A percentile compares a stretch with the other conserved stretches of the same genome.
Conservation (phyloP, 2,329 filamentous ascomycete genomes). For the Macrophomina tecta region DNA sequence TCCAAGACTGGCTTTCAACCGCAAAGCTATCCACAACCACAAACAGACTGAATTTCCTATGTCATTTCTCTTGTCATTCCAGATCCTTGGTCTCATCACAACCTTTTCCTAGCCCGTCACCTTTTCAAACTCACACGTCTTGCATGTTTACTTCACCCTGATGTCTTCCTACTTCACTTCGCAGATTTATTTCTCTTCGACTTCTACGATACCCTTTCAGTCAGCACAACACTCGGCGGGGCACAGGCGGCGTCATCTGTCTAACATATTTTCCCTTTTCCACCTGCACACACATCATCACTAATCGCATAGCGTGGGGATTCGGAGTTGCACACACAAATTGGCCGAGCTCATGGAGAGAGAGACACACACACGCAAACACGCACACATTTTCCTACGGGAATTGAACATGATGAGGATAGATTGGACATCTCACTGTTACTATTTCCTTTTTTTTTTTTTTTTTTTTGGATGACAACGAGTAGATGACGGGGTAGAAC, state of each 20-base stretch:
- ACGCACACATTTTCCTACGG: conserved; percentile 9
- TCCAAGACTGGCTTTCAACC: neutral
- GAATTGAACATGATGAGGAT: conserved; percentile 21
- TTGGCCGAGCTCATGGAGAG: conserved; percentile 16
- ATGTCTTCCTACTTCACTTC: conserved; percentile 17
- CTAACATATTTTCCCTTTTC: conserved; percentile 13
- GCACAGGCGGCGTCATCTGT: conserved; percentile 26
- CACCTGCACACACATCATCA: conserved; percentile 21
- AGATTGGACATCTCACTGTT: conserved; percentile 21
- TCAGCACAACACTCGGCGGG: conserved; percentile 25
- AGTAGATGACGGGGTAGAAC: conserved; percentile 25
- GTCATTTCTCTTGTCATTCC: conserved; percentile 3
- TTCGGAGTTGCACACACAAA: conserved; percentile 24
- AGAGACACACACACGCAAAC: conserved; percentile 8
- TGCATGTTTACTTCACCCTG: conserved; percentile 16
- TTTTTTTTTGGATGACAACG: conserved; percentile 21
- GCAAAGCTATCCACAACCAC: neutral
- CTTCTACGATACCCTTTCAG: conserved; percentile 26
- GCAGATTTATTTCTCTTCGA: conserved; percentile 18
- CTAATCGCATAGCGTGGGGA: conserved; percentile 26
- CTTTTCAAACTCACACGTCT: neutral
- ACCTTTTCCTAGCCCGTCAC: neutral
- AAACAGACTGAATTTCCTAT: conserved; percentile 14
- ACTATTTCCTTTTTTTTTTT: neutral
- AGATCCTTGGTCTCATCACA: neutral